Percentiles rank a stretch among this genome's conserved stretches.
Evolutionary conservation across 805 yeast species (phyloP).

Genomic region (Helenozyma rhizophorensis): DNA sequence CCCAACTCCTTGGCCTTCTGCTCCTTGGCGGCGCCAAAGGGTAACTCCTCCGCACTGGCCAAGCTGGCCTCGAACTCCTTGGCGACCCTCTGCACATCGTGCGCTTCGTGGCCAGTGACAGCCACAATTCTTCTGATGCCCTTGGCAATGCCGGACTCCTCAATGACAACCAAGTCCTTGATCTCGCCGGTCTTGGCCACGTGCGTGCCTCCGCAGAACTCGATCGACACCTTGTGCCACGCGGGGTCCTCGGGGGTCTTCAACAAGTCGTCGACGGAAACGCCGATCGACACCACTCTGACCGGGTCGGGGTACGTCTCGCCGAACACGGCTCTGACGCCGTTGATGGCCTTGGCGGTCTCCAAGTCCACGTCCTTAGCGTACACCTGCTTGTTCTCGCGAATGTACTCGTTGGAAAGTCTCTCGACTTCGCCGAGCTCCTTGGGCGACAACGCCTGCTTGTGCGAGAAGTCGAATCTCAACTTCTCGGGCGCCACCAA

Average conservation of each 20-base stretch:
- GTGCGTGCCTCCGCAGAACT: conserved; percentile 99
- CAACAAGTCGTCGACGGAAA: conserved; percentile 76
- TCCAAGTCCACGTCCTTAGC: conserved; percentile 77
- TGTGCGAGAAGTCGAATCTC: conserved; percentile 94
- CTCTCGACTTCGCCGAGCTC: conserved; percentile 76
- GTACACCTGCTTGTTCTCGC: conserved; percentile 66
- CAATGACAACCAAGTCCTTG: conserved; percentile 82
- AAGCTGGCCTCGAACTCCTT: conserved; percentile 61
- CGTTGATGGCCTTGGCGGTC: conserved; percentile 68
- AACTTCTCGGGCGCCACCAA: conserved; percentile 92
- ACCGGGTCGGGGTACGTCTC: conserved; percentile 99
- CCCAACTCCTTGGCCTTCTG: conserved; percentile 77
- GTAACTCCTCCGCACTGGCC: conserved; percentile 54
- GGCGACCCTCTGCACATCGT: conserved; percentile 84
- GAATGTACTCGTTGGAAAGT: conserved; percentile 67
- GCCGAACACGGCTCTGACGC: conserved; percentile 97
- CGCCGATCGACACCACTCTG: conserved; percentile 94
- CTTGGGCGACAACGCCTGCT: conserved; percentile 67
- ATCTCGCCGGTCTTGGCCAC: conserved; percentile 90
- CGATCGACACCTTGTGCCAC: conserved; percentile 80
- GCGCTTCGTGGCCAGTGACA: conserved; percentile 88
- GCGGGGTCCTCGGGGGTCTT: conserved; percentile 63
- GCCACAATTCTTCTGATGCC: conserved; percentile 98
- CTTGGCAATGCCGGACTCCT: conserved; percentile 97
- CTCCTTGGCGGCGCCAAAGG: conserved; percentile 77